A percentile compares a stretch with the other conserved stretches of the same genome.
Conservation (phyloP, 2,329 filamentous ascomycete genomes). For the Lachnellula cervina region DNA sequence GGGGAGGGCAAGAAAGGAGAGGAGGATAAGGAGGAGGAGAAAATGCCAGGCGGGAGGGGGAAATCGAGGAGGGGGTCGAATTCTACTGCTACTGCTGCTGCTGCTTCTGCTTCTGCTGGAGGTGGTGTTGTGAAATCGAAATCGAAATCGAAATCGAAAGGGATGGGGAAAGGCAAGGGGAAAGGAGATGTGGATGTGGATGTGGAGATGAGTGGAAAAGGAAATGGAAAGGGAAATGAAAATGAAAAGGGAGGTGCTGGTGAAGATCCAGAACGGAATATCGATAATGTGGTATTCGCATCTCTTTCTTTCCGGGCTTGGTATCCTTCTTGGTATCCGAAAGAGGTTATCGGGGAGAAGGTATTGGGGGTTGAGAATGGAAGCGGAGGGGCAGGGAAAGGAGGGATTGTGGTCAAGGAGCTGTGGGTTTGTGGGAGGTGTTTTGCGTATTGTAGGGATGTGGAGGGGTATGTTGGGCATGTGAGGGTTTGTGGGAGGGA, state of each 20-base stretch:
- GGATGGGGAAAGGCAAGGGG: too few relatives aligned
- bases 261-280: conserved; percentile 58
- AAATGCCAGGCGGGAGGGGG: too few relatives aligned
- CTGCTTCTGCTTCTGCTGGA: too few relatives aligned
- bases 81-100: too few relatives aligned
- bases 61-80: too few relatives aligned
- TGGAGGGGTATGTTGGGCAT: conserved; percentile 55
- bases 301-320: conserved; percentile 80
- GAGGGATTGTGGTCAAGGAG: conserved; percentile 48
- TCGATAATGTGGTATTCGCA: conserved; percentile 81
- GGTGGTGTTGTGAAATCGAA: too few relatives aligned
- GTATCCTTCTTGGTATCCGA: conserved; percentile 89
- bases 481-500: conserved; percentile 51
- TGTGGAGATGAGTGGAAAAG: background rate
- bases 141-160: too few relatives aligned
- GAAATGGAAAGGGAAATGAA: background rate
- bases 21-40: too few relatives aligned
- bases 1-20: too few relatives aligned
- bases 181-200: too few relatives aligned
- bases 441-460: conserved; percentile 79
- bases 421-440: conserved; percentile 89
- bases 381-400: background rate
- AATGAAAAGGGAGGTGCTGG: background rate
- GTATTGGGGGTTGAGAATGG: conserved; percentile 5
- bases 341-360: conserved; percentile 56